phyloP scores from a whole-genome alignment of 1,139 yeast genomes.

The Candida labiduridarum region DNA sequence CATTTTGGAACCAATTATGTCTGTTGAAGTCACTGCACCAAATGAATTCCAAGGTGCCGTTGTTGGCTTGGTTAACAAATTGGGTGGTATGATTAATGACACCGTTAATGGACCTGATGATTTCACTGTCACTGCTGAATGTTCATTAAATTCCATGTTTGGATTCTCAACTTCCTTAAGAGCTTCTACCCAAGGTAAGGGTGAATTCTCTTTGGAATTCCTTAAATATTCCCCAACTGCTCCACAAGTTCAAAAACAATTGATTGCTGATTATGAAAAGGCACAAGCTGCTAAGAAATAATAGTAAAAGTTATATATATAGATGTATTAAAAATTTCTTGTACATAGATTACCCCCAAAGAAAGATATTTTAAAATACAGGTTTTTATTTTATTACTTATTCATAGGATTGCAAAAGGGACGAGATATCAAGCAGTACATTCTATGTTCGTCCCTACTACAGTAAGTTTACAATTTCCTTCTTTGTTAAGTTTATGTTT shows the following conservation, averaged over 20 bases:
- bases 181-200: constrained; percentile 98
- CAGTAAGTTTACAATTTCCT: not conserved
- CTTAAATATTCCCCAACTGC: constrained; percentile 89
- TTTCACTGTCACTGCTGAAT: constrained; percentile 90
- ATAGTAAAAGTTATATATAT: not conserved
- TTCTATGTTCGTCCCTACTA: not conserved
- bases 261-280: constrained; percentile 78
- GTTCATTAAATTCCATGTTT: constrained; percentile 92
- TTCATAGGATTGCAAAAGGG: too few relatives aligned
- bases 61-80: constrained; percentile 87
- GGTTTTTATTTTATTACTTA: too few relatives aligned
- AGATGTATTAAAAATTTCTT: not conserved
- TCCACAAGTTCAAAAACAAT: constrained; percentile 86
- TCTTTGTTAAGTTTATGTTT: not conserved
- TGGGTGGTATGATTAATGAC: constrained; percentile 90
- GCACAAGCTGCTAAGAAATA: constrained; percentile 27
- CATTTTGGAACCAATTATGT: constrained; percentile 94
- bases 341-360: not conserved
- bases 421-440: not conserved
- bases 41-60: constrained; percentile 94
- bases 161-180: constrained; percentile 95
- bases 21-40: constrained; percentile 90
- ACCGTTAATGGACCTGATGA: constrained; percentile 95
- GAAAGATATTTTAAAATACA: not conserved
- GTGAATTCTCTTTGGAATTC: constrained; percentile 95